Percentiles rank a stretch among this genome's conserved stretches.
These are phyloP conservation scores for Scutellaria galericulata DNA, from an alignment of 257 asterid genomes.

Conservation along the genomic window DNA sequence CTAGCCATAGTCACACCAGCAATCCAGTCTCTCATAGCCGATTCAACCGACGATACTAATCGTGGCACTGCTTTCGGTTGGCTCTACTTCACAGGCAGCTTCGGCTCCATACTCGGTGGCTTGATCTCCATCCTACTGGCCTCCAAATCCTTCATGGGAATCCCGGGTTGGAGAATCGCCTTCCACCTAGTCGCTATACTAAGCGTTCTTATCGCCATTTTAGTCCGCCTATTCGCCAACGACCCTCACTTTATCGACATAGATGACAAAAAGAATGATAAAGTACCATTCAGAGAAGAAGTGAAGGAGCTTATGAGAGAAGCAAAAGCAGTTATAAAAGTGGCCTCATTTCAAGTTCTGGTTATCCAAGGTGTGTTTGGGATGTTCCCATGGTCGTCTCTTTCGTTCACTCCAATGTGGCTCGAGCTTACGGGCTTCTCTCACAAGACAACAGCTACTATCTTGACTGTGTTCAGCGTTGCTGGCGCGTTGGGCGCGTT, in stretches of 20 bases:
- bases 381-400: conserved; percentile 70
- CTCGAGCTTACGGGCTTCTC: conserved; percentile 80
- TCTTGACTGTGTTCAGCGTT: conserved; percentile 57
- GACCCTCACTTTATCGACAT: conserved; percentile 58
- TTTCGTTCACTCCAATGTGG: conserved; percentile 75
- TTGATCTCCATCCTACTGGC: conserved; percentile 62
- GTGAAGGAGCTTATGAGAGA: conserved; percentile 54
- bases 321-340: conserved; percentile 60
- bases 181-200: conserved; percentile 69
- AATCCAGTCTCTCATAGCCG: conserved; percentile 79
- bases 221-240: conserved; percentile 58
- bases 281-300: conserved; percentile 41
- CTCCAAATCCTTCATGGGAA: conserved; percentile 62
- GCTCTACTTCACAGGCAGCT: conserved; percentile 61
- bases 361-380: conserved; percentile 78
- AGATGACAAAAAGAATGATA: conserved; percentile 31
- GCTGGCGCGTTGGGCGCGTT: conserved; percentile 65
- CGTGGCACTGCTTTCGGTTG: conserved; percentile 90
- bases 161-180: conserved; percentile 83
- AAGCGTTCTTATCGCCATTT: conserved; percentile 62
- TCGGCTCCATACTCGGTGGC: conserved; percentile 73
- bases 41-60: conserved; percentile 69
- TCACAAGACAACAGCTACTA: conserved; percentile 61
- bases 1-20: conserved; percentile 84
- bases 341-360: conserved; percentile 64